Evolutionary conservation across 331 rosid genomes (phyloP).

Genomic region (Telfairia occidentalis): DNA sequence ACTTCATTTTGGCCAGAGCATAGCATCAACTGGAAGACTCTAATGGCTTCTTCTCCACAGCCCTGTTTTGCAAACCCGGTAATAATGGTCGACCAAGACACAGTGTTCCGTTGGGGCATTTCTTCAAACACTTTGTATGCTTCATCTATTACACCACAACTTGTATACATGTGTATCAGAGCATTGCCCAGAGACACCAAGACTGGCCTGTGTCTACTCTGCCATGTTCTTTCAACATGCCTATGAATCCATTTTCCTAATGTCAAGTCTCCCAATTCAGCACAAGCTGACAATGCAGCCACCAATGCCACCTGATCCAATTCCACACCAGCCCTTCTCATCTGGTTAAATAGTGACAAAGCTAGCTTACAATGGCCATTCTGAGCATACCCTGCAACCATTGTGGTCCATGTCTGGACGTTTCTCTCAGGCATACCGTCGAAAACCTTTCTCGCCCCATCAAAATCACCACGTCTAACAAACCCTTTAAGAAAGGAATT

Average conservation of each 20-base stretch:
- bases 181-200: conserved; percentile 53
- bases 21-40: conserved; percentile 42
- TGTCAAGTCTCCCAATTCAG: conserved; percentile 52
- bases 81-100: conserved; percentile 73
- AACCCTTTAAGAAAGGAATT: conserved; percentile 51
- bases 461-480: conserved; percentile 35
- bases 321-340: conserved; percentile 50
- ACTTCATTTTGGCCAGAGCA: conserved; percentile 25
- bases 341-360: conserved; percentile 43
- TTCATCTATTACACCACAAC: conserved; percentile 49
- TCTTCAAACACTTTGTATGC: conserved; percentile 38
- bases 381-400: conserved; percentile 48
- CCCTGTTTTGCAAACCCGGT: conserved; percentile 66
- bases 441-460: conserved; percentile 33
- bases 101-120: conserved; percentile 42
- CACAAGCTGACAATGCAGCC: conserved; percentile 61
- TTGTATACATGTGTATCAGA: conserved; percentile 67
- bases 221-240: conserved; percentile 29
- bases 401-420: conserved; percentile 62
- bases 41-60: conserved; percentile 54
- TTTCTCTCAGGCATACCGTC: conserved; percentile 50
- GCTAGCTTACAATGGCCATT: conserved; percentile 42
- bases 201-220: conserved; percentile 13
- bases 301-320: conserved; percentile 58
- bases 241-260: conserved; percentile 67